Evolutionary conservation across 257 asterid genomes (phyloP).

Genomic region (Fraxinus anomala): DNA sequence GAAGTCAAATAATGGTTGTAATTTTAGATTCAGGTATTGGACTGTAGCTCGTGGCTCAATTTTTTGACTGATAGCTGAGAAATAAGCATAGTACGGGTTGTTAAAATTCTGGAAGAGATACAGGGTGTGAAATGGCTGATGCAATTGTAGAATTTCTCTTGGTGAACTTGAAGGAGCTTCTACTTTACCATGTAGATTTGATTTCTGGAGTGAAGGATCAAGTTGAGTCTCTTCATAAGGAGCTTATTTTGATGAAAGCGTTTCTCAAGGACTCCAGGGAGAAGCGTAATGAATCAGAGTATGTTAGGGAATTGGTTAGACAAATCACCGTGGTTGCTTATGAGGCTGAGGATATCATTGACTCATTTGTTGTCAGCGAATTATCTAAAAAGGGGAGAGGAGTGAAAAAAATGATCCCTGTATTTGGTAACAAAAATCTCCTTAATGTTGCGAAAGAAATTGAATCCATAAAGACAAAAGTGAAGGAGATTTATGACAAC

Average conservation of each 20-base stretch:
- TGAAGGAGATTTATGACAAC: conserved; percentile 39
- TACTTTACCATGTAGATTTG: conserved; percentile 43
- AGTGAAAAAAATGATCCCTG: conserved; percentile 19
- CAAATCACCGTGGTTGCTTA: conserved; percentile 46
- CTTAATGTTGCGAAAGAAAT: conserved; percentile 42
- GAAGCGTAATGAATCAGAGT: conserved; percentile 41
- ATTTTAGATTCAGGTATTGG: not conserved
- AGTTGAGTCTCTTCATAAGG: conserved; percentile 49
- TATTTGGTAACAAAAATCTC: conserved; percentile 31
- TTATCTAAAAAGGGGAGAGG: conserved; percentile 39
- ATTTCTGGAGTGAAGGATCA: conserved; percentile 44
- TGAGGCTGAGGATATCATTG: conserved; percentile 52
- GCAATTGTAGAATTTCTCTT: conserved; percentile 47
- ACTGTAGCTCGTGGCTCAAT: not conserved
- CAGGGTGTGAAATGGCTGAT: conserved; percentile 39
- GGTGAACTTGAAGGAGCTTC: conserved; percentile 46
- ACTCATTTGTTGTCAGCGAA: conserved; percentile 39
- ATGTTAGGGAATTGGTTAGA: conserved; percentile 41
- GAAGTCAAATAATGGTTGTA: not conserved
- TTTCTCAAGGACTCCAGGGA: conserved; percentile 51
- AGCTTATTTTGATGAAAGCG: conserved; percentile 50
- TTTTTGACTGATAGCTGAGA: not conserved
- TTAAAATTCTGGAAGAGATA: not conserved
- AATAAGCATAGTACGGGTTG: not conserved
- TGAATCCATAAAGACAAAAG: conserved; percentile 30